A percentile compares a stretch with the other conserved stretches of the same genome.
These are phyloP conservation scores for Tolypocladium ovalisporum DNA, from an alignment of 2,329 filamentous ascomycete genomes.

Conservation along the genomic window DNA sequence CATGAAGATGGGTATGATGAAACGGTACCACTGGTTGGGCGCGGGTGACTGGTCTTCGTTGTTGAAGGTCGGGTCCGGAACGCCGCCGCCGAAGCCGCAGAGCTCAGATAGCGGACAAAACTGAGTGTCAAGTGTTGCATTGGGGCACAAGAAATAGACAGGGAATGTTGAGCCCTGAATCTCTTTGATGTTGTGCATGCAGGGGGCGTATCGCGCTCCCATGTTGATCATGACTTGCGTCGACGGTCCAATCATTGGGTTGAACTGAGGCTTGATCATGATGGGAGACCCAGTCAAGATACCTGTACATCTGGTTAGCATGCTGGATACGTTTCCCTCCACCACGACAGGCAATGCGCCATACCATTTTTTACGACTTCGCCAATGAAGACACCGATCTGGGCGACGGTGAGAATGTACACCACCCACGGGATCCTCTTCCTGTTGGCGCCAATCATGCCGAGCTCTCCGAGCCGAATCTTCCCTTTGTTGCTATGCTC, in stretches of 20 bases:
- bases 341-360: slow-evolving; percentile 13
- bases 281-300: slow-evolving; percentile 69
- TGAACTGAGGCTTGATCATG: slow-evolving; percentile 75
- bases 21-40: slow-evolving; percentile 94
- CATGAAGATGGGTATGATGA: slow-evolving; percentile 91
- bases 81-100: slow-evolving; percentile 64
- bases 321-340: background rate
- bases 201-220: slow-evolving; percentile 84
- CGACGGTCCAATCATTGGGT: slow-evolving; percentile 94
- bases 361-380: slow-evolving; percentile 78
- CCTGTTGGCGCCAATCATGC: slow-evolving; percentile 45
- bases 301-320: slow-evolving; percentile 31
- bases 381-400: slow-evolving; percentile 77
- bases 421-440: slow-evolving; percentile 67
- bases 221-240: slow-evolving; percentile 89
- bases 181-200: slow-evolving; percentile 75
- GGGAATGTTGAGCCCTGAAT: slow-evolving; percentile 42
- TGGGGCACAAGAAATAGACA: slow-evolving; percentile 70
- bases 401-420: slow-evolving; percentile 65
- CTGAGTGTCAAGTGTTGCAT: slow-evolving; percentile 51
- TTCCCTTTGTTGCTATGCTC: slow-evolving; percentile 27
- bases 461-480: slow-evolving; percentile 46
- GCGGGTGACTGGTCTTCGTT: slow-evolving; percentile 39
- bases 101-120: slow-evolving; percentile 66
- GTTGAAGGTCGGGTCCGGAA: slow-evolving; percentile 56